A percentile compares a stretch with the other conserved stretches of the same genome.
These are phyloP conservation scores for Paramarasmius palmivorus DNA, from an alignment of 1,284 basidiomycete species.

Conservation along the genomic window DNA sequence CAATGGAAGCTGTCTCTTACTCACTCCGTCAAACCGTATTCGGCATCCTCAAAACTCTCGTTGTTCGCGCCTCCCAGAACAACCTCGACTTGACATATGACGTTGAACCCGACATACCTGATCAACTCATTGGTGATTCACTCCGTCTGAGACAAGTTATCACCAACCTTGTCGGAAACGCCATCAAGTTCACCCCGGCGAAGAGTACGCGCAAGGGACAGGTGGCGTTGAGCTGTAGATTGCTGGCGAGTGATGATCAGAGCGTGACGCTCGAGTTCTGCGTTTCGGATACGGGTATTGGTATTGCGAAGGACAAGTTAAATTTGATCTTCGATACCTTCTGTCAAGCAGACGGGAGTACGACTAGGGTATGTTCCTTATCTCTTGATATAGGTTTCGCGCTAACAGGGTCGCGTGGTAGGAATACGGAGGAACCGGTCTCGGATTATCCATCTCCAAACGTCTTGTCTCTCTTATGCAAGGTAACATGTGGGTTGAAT, in stretches of 20 bases:
- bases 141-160: conserved; percentile 92
- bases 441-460: conserved; percentile 95
- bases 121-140: conserved; percentile 96
- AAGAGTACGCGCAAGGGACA: conserved; percentile 82
- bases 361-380: conserved; percentile 66
- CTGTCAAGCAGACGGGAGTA: conserved; percentile 96
- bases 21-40: conserved; percentile 97
- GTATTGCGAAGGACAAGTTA: conserved; percentile 98
- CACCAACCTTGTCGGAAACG: conserved; percentile 94
- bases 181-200: conserved; percentile 92
- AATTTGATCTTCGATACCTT: conserved; percentile 99
- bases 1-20: conserved; percentile 98
- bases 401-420: conserved; percentile 26
- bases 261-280: conserved; percentile 95
- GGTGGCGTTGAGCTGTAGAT: conserved; percentile 86
- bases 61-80: conserved; percentile 97
- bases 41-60: conserved; percentile 96
- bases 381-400: conserved; percentile 1
- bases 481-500: conserved; percentile 98
- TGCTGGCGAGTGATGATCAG: conserved; percentile 74
- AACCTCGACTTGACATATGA: conserved; percentile 97
- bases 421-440: conserved; percentile 98
- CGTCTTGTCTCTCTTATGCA: conserved; percentile 97
- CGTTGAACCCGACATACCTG: conserved; percentile 94
- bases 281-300: conserved; percentile 97